Evolutionary conservation across 345 rosid species (phyloP), one percentile per base, ranked within the genome.

Genomic region (Pugionium cornutum): DNA sequence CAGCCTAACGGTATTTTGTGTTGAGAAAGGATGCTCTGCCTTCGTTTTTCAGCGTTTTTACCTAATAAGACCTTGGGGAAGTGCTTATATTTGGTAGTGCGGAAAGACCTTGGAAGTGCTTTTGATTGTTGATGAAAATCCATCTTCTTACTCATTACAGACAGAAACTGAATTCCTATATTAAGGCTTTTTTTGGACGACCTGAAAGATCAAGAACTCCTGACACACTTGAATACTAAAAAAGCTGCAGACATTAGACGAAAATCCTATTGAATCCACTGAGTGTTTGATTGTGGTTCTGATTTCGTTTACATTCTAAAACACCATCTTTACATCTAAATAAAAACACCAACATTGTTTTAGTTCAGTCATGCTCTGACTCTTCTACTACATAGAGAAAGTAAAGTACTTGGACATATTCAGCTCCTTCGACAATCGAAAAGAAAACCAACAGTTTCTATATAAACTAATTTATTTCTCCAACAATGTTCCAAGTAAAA

Each of bases 61-160:
- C 74, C 60, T 68, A 43, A 55, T 9, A 37, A 48, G 1, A 4
- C 64, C 18, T 18, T 18, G 18, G 18, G 18, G 18, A 18, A 18
- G 18, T 18, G 18, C 73, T 79, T 92, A 73, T 74, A 95, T n/a
- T 50, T 68, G 51, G 83, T 77, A 59, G 75, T 77, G 72, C 97
- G 97, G 57, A 79, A 87, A 68, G 86, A 88, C 37, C 65, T 86
- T 48, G 73, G 60, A 57, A 81, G 56, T 42, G 81, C 58, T 9
- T 18, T 86, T 88, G 56, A 88, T 89, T 7, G 89, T 92, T 2
- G 96, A 92, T 39, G 99, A 88, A 5, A 94, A 94, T 54, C 99
- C 97, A 0, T 78, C 81, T 61, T 78, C 90, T 29, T 89, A 88
- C 66, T 35, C 59, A 5, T 66, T 80, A 52, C 97, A 94, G 62